Percentiles rank a stretch among this genome's conserved stretches.
phyloP scores from a whole-genome alignment of 257 asterid genomes.

The Solanum bulbocastanum region DNA sequence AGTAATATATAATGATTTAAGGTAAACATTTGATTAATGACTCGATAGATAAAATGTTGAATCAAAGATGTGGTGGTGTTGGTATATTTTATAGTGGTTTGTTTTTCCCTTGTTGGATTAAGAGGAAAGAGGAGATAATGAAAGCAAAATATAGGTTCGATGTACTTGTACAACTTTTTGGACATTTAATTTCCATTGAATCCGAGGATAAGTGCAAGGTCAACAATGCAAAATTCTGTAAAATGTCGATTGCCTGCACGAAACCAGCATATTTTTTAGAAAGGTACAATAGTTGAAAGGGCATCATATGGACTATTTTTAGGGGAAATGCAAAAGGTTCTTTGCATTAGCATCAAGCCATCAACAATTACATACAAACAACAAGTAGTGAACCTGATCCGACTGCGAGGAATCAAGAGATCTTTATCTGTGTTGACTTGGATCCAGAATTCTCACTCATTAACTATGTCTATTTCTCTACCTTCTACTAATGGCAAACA shows the following conservation, averaged over 20 bases:
- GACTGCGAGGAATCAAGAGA: too few species aligned
- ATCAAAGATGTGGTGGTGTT: not conserved
- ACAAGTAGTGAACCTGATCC: too few species aligned
- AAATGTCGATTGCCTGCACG: not conserved
- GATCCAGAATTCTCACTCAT: not conserved
- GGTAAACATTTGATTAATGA: not conserved
- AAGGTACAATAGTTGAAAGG: not conserved
- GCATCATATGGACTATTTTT: not conserved
- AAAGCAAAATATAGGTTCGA: not conserved
- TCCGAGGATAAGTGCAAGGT: not conserved
- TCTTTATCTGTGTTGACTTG: too few species aligned
- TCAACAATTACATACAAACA: not conserved
- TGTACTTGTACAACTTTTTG: not conserved
- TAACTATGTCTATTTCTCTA: too few species aligned
- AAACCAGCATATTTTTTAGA: not conserved
- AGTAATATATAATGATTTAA: too few species aligned
- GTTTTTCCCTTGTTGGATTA: not conserved
- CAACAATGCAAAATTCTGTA: not conserved
- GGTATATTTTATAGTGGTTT: not conserved
- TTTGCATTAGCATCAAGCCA: not conserved
- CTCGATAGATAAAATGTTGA: not conserved
- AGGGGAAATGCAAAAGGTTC: not conserved
- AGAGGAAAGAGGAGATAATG: not conserved
- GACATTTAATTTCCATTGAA: not conserved
- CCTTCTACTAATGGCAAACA: not conserved